Percentiles rank a stretch among this genome's conserved stretches.
These are phyloP conservation scores for Candida alai DNA, from an alignment of 805 yeast species.

Conservation along the genomic window DNA sequence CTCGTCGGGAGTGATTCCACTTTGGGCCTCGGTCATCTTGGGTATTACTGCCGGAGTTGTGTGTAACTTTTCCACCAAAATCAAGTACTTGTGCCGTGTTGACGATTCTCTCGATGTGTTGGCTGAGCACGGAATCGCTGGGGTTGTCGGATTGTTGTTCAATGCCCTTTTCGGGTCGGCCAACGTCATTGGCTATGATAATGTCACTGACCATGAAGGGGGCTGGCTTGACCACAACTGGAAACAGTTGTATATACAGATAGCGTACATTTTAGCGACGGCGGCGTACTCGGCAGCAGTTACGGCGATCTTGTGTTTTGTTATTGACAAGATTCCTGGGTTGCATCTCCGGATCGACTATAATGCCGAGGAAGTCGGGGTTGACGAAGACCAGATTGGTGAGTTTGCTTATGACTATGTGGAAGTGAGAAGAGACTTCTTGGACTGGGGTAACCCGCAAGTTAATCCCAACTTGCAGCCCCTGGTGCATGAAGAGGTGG, in stretches of 20 bases:
- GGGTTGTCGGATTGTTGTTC: conserved; percentile 83
- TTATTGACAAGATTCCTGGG: conserved; percentile 76
- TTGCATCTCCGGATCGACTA: conserved; percentile 75
- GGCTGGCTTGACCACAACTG: conserved; percentile 92
- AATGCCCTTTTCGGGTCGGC: conserved; percentile 85
- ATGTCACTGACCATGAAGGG: conserved; percentile 76
- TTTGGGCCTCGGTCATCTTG: conserved; percentile 85
- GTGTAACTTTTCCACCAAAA: conserved; percentile 86
- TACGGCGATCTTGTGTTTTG: conserved; percentile 72
- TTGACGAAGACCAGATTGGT: conserved; percentile 96
- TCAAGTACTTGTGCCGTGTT: conserved; percentile 74
- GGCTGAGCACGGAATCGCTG: conserved; percentile 99
- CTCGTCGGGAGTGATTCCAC: conserved; percentile 82
- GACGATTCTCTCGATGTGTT: conserved; percentile 93
- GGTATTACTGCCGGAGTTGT: conserved; percentile 78
- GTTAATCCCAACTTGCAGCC: conserved; percentile 13
- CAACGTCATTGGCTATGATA: conserved; percentile 89
- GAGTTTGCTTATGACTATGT: conserved; percentile 99
- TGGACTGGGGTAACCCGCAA: conserved; percentile 46
- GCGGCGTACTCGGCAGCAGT: conserved; percentile 72
- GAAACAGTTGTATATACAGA: conserved; percentile 86
- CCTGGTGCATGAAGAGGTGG: conserved; percentile 4
- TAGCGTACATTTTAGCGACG: conserved; percentile 76
- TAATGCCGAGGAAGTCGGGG: conserved; percentile 81
- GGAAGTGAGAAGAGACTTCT: conserved; percentile 90